phyloP scores from a whole-genome alignment of 176 grass and related monocot species.

The Triticum monococcum region DNA sequence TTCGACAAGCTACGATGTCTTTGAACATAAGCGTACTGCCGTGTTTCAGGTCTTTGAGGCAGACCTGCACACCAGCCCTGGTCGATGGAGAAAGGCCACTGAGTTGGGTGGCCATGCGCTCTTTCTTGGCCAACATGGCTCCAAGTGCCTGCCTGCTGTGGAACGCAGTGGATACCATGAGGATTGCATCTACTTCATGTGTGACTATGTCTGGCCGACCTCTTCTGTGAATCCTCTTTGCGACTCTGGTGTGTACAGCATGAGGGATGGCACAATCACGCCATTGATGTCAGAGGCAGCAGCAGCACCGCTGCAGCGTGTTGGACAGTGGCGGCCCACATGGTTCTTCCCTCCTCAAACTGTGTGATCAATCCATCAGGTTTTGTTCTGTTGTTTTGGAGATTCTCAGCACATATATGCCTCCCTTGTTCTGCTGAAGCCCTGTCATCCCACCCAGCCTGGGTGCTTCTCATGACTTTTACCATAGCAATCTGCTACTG shows the following conservation, averaged over 20 bases:
- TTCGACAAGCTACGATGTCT: neutral
- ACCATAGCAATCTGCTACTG: neutral
- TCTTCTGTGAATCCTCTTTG: neutral
- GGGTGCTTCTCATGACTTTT: neutral
- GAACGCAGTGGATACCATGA: neutral
- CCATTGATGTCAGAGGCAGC: neutral
- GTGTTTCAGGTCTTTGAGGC: conserved; percentile 9
- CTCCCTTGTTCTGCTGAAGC: too few relatives aligned
- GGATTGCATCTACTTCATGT: conserved; percentile 27
- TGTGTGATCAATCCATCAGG: neutral
- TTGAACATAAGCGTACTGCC: neutral
- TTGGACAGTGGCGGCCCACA: neutral
- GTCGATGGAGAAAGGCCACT: neutral
- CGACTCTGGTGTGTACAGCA: neutral
- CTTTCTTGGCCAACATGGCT: conserved; percentile 21
- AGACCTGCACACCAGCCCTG: neutral
- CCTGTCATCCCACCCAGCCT: neutral
- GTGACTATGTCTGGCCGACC: neutral
- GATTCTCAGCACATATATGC: too few relatives aligned
- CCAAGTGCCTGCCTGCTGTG: conserved; percentile 12
- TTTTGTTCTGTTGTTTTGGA: neutral
- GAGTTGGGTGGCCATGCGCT: neutral
- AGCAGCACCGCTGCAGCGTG: neutral
- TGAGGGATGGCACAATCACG: neutral
- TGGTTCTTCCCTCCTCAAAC: conserved; percentile 9